A percentile compares a stretch with the other conserved stretches of the same genome.
Evolutionary conservation across 106 monocot genomes (phyloP).

Genomic region (Allium fistulosum): DNA sequence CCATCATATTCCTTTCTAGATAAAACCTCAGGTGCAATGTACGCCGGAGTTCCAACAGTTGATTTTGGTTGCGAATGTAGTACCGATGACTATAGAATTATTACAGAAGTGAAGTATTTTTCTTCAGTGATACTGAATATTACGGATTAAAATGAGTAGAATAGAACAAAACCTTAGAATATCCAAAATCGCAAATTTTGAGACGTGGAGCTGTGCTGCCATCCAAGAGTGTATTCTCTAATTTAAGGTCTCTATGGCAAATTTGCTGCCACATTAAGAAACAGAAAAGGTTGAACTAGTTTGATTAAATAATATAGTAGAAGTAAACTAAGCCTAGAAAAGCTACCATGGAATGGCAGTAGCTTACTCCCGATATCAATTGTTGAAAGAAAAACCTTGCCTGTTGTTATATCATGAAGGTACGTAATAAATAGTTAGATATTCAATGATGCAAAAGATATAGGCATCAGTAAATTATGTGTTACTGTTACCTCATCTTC

Average conservation of each 20-base stretch:
- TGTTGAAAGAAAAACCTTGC: conserved; percentile 88
- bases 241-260: conserved; percentile 75
- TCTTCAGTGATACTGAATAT: neutral
- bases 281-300: neutral
- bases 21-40: conserved; percentile 78
- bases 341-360: conserved; percentile 78
- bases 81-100: conserved; percentile 41
- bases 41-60: conserved; percentile 79
- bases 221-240: conserved; percentile 80
- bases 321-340: neutral
- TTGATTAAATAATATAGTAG: neutral
- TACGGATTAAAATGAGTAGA: neutral
- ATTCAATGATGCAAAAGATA: neutral
- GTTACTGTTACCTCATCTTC: conserved; percentile 63
- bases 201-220: conserved; percentile 60
- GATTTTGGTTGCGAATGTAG: conserved; percentile 87
- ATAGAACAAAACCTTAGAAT: conserved; percentile 51
- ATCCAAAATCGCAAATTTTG: conserved; percentile 84
- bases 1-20: conserved; percentile 77
- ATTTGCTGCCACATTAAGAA: conserved; percentile 41
- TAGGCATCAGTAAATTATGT: neutral
- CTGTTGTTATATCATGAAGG: conserved; percentile 14
- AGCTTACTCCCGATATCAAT: conserved; percentile 80
- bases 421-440: too few relatives aligned
- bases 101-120: neutral